Conservation (phyloP, 2,329 filamentous ascomycete species). For the Fusarium chuoi region DNA sequence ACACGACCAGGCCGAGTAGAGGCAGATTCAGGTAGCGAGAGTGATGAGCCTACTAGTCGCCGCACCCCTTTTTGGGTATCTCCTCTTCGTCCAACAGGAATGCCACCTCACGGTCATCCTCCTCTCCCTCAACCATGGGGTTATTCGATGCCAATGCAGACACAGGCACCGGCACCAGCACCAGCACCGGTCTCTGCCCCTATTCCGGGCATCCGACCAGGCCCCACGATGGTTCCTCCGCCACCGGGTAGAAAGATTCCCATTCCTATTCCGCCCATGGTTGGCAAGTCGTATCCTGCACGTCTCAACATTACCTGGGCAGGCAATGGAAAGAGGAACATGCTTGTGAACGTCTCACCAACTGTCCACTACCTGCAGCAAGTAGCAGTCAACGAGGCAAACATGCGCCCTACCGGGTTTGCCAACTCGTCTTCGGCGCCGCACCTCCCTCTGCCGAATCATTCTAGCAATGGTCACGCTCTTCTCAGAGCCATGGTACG, state of each 20-base stretch:
- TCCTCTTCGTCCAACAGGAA: slow-evolving; percentile 12
- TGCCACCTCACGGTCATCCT: slow-evolving; percentile 3
- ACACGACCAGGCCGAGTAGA: slow-evolving; percentile 14
- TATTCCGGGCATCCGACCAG: neutral
- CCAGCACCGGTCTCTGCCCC: neutral
- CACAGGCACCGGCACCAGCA: neutral
- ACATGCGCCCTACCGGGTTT: slow-evolving; percentile 26
- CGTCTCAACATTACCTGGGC: slow-evolving; percentile 44
- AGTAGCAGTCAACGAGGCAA: slow-evolving; percentile 36
- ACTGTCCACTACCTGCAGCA: slow-evolving; percentile 49
- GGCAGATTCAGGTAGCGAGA: slow-evolving; percentile 10
- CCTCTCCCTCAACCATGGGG: slow-evolving; percentile 19
- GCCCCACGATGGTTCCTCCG: neutral
- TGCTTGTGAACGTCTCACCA: slow-evolving; percentile 44
- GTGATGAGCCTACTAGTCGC: slow-evolving; percentile 6
- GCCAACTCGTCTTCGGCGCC: neutral
- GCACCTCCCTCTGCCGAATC: slow-evolving; percentile 6
- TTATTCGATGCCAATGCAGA: neutral
- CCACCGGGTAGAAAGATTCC: slow-evolving; percentile 11
- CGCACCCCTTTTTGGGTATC: slow-evolving; percentile 3
- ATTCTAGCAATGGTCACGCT: neutral
- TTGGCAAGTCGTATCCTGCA: slow-evolving; percentile 32
- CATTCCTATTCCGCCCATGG: slow-evolving; percentile 10
- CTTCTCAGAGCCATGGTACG: slow-evolving; percentile 31
- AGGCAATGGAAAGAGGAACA: slow-evolving; percentile 44